Evolutionary conservation across 106 monocot species (phyloP).

Genomic region (Dendrobium officinale): DNA sequence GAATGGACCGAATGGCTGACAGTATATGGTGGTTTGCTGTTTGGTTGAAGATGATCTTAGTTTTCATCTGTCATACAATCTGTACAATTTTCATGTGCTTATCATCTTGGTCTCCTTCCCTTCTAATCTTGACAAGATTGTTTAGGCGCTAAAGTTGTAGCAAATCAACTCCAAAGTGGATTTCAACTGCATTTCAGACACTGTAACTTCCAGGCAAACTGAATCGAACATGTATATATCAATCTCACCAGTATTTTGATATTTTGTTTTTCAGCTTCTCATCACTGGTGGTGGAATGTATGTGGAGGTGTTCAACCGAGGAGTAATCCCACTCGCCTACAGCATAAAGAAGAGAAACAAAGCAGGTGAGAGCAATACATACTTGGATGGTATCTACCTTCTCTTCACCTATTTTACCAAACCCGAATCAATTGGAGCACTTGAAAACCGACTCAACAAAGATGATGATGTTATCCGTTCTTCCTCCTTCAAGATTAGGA

Average conservation of each 20-base stretch:
- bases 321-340: slow-evolving; percentile 83
- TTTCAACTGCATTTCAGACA: background rate
- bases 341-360: slow-evolving; percentile 86
- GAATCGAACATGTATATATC: background rate
- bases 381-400: slow-evolving; percentile 85
- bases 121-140: no score
- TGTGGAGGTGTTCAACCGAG: slow-evolving; percentile 81
- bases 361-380: slow-evolving; percentile 72
- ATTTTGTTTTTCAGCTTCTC: slow-evolving; percentile 38
- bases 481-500: slow-evolving; percentile 62
- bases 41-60: no score
- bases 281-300: slow-evolving; percentile 94
- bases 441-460: slow-evolving; percentile 43
- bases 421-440: slow-evolving; percentile 57
- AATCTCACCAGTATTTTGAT: background rate
- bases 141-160: no score
- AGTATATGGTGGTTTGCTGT: no score
- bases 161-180: background rate
- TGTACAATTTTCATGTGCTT: no score
- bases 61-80: no score
- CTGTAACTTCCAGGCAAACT: background rate
- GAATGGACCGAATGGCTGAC: no score
- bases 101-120: no score
- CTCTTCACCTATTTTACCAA: slow-evolving; percentile 91
- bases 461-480: slow-evolving; percentile 84